Percentiles rank a stretch among this genome's conserved stretches.
Evolutionary conservation across 2,329 filamentous ascomycete species (phyloP).

Genomic region (Cadophora luteo-olivacea): DNA sequence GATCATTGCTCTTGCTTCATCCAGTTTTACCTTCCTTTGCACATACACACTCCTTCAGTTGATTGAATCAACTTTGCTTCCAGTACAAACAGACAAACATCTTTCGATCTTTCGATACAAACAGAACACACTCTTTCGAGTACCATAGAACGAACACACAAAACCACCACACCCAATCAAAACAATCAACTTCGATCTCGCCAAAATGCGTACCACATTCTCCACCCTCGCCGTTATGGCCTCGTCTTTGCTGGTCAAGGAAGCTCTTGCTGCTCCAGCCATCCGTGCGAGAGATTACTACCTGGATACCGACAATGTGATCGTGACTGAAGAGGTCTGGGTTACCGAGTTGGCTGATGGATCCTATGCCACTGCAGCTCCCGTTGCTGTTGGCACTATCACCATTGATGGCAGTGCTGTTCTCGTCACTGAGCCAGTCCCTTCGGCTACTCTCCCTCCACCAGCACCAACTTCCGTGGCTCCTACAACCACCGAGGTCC

Average conservation of each 20-base stretch:
- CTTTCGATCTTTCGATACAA: background rate
- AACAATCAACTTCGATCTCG: constrained; percentile 7
- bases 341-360: constrained; percentile 37
- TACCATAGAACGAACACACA: constrained; percentile 9
- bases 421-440: constrained; percentile 23
- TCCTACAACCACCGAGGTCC: constrained; percentile 8
- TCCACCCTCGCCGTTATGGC: constrained; percentile 40
- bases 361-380: constrained; percentile 30
- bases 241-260: constrained; percentile 43
- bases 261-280: constrained; percentile 33
- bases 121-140: constrained; percentile 3
- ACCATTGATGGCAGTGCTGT: constrained; percentile 31
- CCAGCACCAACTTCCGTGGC: constrained; percentile 7
- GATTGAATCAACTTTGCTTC: constrained; percentile 29
- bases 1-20: constrained; percentile 19
- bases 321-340: constrained; percentile 37
- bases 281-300: constrained; percentile 28
- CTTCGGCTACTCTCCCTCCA: constrained; percentile 17
- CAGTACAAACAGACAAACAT: background rate
- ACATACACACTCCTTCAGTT: constrained; percentile 23
- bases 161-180: background rate
- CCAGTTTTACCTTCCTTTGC: constrained; percentile 9
- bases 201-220: constrained; percentile 40
- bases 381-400: constrained; percentile 32
- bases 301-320: constrained; percentile 33